These are phyloP conservation scores for Malassezia yamatoensis DNA, from an alignment of 1,284 basidiomycete species.

Conservation along the genomic window DNA sequence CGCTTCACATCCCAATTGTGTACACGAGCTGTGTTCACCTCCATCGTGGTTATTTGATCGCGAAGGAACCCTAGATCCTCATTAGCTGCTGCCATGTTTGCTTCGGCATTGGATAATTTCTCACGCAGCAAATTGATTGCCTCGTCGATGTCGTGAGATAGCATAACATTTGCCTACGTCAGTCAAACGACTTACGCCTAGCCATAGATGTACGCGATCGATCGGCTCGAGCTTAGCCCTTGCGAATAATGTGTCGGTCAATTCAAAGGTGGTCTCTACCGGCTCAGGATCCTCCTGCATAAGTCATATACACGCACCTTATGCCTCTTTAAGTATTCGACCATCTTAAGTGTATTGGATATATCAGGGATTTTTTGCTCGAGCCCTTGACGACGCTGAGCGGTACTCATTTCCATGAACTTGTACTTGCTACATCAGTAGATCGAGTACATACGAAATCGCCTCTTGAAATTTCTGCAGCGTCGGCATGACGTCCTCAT, in stretches of 20 bases:
- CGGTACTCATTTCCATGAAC: conserved; percentile 85
- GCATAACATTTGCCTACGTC: conserved; percentile 65
- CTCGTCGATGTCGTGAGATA: conserved; percentile 76
- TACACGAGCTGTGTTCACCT: conserved; percentile 90
- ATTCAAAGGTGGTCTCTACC: conserved; percentile 77
- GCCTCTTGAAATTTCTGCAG: conserved; percentile 82
- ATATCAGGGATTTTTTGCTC: conserved; percentile 96
- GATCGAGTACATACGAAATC: conserved; percentile 58
- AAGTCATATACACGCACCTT: conserved; percentile 52
- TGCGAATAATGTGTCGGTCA: conserved; percentile 89
- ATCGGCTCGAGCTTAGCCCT: conserved; percentile 78
- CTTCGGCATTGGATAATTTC: conserved; percentile 69
- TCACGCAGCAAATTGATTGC: conserved; percentile 66
- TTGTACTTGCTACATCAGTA: conserved; percentile 73
- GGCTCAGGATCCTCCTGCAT: conserved; percentile 51
- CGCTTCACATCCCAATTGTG: conserved; percentile 93
- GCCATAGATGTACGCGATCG: conserved; percentile 85
- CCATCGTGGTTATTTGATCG: conserved; percentile 94
- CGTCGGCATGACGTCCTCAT: conserved; percentile 67
- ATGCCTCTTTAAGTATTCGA: conserved; percentile 58
- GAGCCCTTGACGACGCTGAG: conserved; percentile 66
- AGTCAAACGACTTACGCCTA: conserved; percentile 59
- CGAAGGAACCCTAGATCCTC: conserved; percentile 87
- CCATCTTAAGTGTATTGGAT: conserved; percentile 79
- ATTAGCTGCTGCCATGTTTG: conserved; percentile 60